Evolutionary conservation across 352 stramenopile species (phyloP), one percentile per base, ranked within the genome.

Genomic region (Phytophthora ohioensis): DNA sequence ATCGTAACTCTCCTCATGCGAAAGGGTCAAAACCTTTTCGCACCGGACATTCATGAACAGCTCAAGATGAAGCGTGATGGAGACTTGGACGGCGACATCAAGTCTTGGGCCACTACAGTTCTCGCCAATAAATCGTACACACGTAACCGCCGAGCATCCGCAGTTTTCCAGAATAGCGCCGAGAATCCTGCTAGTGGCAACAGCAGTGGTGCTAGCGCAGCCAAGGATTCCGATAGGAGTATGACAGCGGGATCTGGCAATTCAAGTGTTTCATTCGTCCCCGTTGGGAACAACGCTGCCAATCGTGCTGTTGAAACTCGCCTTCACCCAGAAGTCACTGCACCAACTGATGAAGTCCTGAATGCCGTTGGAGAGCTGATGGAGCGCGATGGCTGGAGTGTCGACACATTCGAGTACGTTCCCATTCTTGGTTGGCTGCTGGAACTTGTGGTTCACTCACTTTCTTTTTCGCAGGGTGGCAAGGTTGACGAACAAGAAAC

Each of bases 71-170:
- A 88, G 41, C 81, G 82, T 42, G 84, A 88, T 47, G 78, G 79
- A 5, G 85, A 92, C 42, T 45, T 94, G 9, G 87, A 94, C 57
- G 81, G 79, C 0, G 87, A 94, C 38, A 94, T 88, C 32, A 92
- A 93, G 62, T 91, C 81, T 58, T 94, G 87, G 87, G 85, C 84
- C 3, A 78, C 84, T 7, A 93, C 87, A 5, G 87, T 91, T 15
- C 73, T 93, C 1, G 80, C 87, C 11, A 92, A 91, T 72, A 93
- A 92, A 48, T 90, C 83, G 32, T 94, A 94, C 68, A 90, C 86
- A 12, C 73, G 87, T 27, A 91, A 92, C 45, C 85, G 85, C 2
- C 78, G 82, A 46, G 80, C 74, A 0, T 90, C 82, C 0, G 80
- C 73, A 8, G 75, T 80, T 6, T 90, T 83, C 27, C 69, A 79